These are phyloP conservation scores for Fusarium sp. DNA, from an alignment of 2,329 filamentous ascomycete genomes.

Conservation along the genomic window DNA sequence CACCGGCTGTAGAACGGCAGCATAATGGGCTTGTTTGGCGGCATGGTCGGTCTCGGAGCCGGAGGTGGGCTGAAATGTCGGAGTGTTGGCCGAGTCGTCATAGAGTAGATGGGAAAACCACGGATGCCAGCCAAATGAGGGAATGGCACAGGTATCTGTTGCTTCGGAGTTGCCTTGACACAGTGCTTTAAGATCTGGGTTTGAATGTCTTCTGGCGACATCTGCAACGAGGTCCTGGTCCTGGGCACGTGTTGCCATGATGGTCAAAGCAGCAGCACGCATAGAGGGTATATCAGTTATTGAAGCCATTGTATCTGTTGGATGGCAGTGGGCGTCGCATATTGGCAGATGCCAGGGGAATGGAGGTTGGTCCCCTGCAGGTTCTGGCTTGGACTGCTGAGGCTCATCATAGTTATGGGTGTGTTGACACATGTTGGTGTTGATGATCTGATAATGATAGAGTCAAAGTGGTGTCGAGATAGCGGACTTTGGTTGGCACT, in stretches of 20 bases:
- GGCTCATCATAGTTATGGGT: conserved; percentile 18
- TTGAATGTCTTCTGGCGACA: conserved; percentile 68
- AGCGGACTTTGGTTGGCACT: conserved; percentile 1
- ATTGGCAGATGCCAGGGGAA: conserved; percentile 79
- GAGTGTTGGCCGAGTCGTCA: conserved; percentile 61
- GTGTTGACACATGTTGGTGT: conserved; percentile 20
- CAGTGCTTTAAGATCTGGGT: conserved; percentile 45
- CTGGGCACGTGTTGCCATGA: conserved; percentile 82
- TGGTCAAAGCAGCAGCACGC: conserved; percentile 73
- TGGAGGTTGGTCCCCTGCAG: conserved; percentile 27
- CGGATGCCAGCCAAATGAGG: conserved; percentile 88
- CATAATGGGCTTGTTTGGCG: conserved; percentile 70
- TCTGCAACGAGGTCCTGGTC: conserved; percentile 79
- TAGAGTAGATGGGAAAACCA: conserved; percentile 87
- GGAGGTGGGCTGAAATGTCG: conserved; percentile 52
- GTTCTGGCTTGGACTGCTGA: background rate
- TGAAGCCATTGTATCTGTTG: conserved; percentile 79
- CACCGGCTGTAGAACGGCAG: conserved; percentile 70
- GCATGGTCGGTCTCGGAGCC: conserved; percentile 27
- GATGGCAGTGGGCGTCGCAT: conserved; percentile 86
- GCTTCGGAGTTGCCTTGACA: background rate
- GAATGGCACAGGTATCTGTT: conserved; percentile 56
- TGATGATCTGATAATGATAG: background rate
- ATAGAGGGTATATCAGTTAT: conserved; percentile 70
- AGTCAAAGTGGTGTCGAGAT: background rate